phyloP scores from a whole-genome alignment of 1,139 yeast genomes.

The Candida sp. region DNA sequence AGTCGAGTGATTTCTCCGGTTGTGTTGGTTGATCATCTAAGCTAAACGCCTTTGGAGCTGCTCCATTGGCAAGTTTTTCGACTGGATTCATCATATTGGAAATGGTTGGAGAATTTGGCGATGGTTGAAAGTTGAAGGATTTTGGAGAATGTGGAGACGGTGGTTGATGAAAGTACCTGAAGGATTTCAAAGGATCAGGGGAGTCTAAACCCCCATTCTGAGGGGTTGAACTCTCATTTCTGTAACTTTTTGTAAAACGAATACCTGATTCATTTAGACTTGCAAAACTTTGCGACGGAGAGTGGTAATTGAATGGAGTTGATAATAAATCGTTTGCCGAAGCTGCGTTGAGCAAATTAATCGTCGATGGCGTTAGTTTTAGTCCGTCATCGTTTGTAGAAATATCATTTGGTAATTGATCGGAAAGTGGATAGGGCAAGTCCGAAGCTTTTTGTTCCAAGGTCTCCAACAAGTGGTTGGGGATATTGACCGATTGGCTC shows the following conservation, averaged over 20 bases:
- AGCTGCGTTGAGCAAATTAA: neutral
- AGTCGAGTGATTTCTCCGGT: neutral
- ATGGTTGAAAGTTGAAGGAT: slow-evolving; percentile 1
- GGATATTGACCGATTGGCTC: neutral
- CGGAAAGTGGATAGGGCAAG: neutral
- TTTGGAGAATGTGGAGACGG: neutral
- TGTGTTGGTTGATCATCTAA: neutral
- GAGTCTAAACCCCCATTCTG: neutral
- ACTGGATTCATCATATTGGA: slow-evolving; percentile 10
- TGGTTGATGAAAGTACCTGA: neutral
- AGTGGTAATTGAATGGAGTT: neutral
- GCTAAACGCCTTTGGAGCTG: neutral
- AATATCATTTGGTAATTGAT: neutral
- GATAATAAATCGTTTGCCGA: neutral
- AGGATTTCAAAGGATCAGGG: slow-evolving; percentile 1
- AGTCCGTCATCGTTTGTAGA: neutral
- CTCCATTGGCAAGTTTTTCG: neutral
- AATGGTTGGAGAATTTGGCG: slow-evolving; percentile 11
- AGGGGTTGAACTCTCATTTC: neutral
- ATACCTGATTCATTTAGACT: neutral
- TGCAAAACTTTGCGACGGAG: slow-evolving; percentile 1
- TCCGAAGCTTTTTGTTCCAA: neutral
- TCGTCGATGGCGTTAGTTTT: neutral
- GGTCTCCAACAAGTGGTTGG: neutral
- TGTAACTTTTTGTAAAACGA: neutral